These are phyloP conservation scores for Didymella glomerata DNA, from an alignment of 2,329 filamentous ascomycete genomes.

Conservation along the genomic window DNA sequence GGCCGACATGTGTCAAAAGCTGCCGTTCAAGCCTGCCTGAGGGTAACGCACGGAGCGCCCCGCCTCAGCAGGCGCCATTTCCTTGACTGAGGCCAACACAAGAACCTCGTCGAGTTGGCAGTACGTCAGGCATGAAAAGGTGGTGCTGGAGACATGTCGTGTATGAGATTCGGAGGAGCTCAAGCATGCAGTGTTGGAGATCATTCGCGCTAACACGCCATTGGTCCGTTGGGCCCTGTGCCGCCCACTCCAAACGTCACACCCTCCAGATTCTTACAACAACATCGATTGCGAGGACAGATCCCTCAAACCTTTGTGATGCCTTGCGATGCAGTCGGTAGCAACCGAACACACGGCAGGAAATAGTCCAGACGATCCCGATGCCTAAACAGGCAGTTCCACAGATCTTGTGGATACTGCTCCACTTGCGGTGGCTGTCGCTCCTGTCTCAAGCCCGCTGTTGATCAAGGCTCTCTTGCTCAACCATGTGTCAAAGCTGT, in stretches of 20 bases:
- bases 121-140: conserved; percentile 45
- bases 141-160: conserved; percentile 46
- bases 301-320: conserved; percentile 46
- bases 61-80: conserved; percentile 36
- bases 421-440: conserved; percentile 20
- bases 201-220: conserved; percentile 30
- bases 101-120: conserved; percentile 33
- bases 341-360: conserved; percentile 40
- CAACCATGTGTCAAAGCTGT: conserved; percentile 27
- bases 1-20: conserved; percentile 51
- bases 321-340: conserved; percentile 40
- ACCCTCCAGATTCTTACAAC: conserved; percentile 23
- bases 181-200: conserved; percentile 37
- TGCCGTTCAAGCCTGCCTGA: conserved; percentile 38
- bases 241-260: conserved; percentile 29
- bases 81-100: conserved; percentile 39
- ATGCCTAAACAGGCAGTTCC: conserved; percentile 21
- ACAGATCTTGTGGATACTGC: conserved; percentile 23
- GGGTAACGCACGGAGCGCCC: conserved; percentile 39
- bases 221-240: conserved; percentile 20
- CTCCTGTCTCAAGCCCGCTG: conserved; percentile 17
- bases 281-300: conserved; percentile 38
- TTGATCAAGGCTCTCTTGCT: conserved; percentile 13
- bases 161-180: conserved; percentile 45
- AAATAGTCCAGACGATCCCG: conserved; percentile 31